Percentiles rank a stretch among this genome's conserved stretches.
Conservation (phyloP, 139 green algal genomes). For the Edaphochlamys debaryana region DNA sequence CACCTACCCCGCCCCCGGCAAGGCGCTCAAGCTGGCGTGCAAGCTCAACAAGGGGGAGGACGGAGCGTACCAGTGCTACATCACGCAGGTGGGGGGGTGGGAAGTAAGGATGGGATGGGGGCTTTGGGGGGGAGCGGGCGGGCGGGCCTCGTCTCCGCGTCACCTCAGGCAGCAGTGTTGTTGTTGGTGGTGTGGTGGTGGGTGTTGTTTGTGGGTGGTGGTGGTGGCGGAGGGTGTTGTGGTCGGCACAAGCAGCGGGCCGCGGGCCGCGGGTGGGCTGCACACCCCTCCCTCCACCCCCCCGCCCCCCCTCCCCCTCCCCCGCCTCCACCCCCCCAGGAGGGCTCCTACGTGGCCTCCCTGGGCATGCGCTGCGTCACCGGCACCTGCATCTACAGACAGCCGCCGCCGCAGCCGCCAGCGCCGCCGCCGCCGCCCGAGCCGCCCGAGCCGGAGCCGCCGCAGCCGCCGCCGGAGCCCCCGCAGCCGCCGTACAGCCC, state of each 20-base stretch:
- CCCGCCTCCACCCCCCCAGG: too few relatives aligned
- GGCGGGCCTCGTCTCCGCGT: too few relatives aligned
- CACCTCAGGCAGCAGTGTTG: too few relatives aligned
- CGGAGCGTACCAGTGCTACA: slow-evolving; percentile 76
- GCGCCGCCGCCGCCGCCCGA: slow-evolving; percentile 29
- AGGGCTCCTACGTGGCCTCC: slow-evolving; percentile 64
- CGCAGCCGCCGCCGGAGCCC: neutral
- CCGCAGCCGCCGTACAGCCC: slow-evolving; percentile 12
- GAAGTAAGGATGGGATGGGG: neutral
- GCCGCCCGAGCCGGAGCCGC: too few relatives aligned
- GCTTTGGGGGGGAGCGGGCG: too few relatives aligned
- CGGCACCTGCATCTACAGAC: slow-evolving; percentile 67
- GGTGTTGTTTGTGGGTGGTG: too few relatives aligned
- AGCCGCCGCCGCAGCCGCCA: slow-evolving; percentile 39
- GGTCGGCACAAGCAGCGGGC: too few relatives aligned
- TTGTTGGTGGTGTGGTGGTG: too few relatives aligned
- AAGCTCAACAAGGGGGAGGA: slow-evolving; percentile 41
- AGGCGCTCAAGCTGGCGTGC: slow-evolving; percentile 62
- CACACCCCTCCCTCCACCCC: too few relatives aligned
- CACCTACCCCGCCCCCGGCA: slow-evolving; percentile 56
- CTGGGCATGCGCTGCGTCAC: slow-evolving; percentile 71
- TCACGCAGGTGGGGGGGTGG: slow-evolving; percentile 56
- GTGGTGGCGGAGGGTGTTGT: too few relatives aligned
- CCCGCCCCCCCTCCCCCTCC: too few relatives aligned
- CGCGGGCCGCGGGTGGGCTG: too few relatives aligned